phyloP scores from a whole-genome alignment of 352 stramenopile species.

The Pythium rishiriense region DNA sequence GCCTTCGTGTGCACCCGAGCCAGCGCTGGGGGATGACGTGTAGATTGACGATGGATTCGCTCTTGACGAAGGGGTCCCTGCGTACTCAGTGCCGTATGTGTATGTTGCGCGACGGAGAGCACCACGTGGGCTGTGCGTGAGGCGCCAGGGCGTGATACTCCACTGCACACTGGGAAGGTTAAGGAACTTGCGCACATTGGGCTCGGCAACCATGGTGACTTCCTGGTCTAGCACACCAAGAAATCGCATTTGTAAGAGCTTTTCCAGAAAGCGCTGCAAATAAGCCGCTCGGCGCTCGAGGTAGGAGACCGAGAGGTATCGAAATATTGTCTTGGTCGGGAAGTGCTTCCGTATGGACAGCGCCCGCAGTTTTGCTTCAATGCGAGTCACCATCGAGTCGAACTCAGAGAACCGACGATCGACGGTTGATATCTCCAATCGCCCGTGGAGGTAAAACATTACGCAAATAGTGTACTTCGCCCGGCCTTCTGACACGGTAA shows the following conservation, averaged over 20 bases:
- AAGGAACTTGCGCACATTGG: constrained; percentile 63
- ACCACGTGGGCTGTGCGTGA: neutral
- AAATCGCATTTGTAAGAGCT: constrained; percentile 56
- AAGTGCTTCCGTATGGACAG: constrained; percentile 51
- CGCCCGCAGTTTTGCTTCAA: constrained; percentile 58
- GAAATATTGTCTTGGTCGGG: constrained; percentile 77
- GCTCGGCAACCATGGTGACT: constrained; percentile 67
- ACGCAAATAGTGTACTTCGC: constrained; percentile 71
- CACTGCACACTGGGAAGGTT: constrained; percentile 69
- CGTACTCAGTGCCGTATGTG: neutral
- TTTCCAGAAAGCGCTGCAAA: constrained; percentile 68
- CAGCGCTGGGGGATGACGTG: constrained; percentile 31
- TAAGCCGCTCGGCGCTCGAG: constrained; percentile 58
- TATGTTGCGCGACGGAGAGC: neutral
- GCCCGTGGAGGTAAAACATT: constrained; percentile 43
- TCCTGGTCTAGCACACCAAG: constrained; percentile 65
- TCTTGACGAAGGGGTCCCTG: constrained; percentile 5
- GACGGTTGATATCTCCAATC: constrained; percentile 46
- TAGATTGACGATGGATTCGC: constrained; percentile 18
- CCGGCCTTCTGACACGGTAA: constrained; percentile 44
- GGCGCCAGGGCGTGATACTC: constrained; percentile 58
- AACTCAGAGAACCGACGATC: constrained; percentile 78
- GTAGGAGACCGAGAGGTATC: constrained; percentile 51
- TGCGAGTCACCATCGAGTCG: constrained; percentile 43
- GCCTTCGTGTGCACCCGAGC: neutral